Conservation (phyloP, 805 yeast genomes). For the Metschnikowia continentalis region DNA sequence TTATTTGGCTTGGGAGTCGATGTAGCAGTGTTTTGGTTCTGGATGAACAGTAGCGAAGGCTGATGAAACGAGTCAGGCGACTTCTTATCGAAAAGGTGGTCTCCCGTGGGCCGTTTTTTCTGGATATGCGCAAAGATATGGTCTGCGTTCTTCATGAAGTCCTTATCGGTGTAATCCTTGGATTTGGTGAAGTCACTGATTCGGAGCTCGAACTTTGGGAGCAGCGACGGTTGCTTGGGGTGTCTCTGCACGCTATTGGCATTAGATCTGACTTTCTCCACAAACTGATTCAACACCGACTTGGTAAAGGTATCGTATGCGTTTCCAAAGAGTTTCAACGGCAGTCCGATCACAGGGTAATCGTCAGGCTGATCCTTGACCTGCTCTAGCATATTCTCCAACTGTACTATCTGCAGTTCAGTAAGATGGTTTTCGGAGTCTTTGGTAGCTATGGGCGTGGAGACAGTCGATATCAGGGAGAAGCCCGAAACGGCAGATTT, state of each 20-base stretch:
- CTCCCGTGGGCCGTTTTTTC: slow-evolving; percentile 24
- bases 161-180: slow-evolving; percentile 33
- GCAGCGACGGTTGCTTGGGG: slow-evolving; percentile 1
- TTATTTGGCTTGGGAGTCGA: slow-evolving; percentile 36
- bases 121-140: slow-evolving; percentile 37
- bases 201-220: slow-evolving; percentile 18
- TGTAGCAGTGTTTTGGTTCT: slow-evolving; percentile 27
- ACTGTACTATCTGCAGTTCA: slow-evolving; percentile 19
- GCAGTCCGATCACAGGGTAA: slow-evolving; percentile 27
- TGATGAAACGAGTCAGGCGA: slow-evolving; percentile 5
- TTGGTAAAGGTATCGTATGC: slow-evolving; percentile 41
- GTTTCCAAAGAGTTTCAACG: slow-evolving; percentile 36
- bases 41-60: slow-evolving; percentile 5
- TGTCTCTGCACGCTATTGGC: slow-evolving; percentile 15
- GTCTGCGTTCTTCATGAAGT: slow-evolving; percentile 36
- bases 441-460: slow-evolving; percentile 32
- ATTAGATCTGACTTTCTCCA: slow-evolving; percentile 16
- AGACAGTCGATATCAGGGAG: slow-evolving; percentile 15
- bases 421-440: slow-evolving; percentile 14
- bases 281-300: slow-evolving; percentile 18
- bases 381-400: slow-evolving; percentile 23
- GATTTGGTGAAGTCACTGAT: slow-evolving; percentile 30
- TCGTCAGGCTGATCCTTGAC: slow-evolving; percentile 21
- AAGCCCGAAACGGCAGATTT: slow-evolving; percentile 22
- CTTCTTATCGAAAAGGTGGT: slow-evolving; percentile 3